Evolutionary conservation across 768 basidiomycete genomes (phyloP).

Genomic region (Cubamyces sp.): DNA sequence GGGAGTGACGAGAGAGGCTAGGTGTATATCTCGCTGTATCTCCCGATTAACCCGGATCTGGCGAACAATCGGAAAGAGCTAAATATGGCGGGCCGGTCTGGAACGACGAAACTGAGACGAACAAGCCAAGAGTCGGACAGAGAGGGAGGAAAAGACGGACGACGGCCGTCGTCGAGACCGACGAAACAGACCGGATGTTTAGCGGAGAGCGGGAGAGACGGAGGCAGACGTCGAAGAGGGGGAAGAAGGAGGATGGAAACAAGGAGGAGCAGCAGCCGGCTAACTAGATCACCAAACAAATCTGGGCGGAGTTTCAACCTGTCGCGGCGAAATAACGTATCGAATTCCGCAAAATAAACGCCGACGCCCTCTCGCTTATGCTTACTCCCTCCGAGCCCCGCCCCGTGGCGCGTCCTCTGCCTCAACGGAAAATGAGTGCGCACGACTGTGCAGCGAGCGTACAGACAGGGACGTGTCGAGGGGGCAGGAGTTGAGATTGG

Average conservation of each 20-base stretch:
- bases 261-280: slow-evolving; percentile 27
- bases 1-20: slow-evolving; percentile 37
- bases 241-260: slow-evolving; percentile 28
- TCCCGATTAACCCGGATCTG: slow-evolving; percentile 72
- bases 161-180: slow-evolving; percentile 10
- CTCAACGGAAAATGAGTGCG: background rate
- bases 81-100: slow-evolving; percentile 16
- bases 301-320: slow-evolving; percentile 33
- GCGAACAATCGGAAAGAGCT: slow-evolving; percentile 23
- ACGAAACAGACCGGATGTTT: slow-evolving; percentile 7
- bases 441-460: background rate
- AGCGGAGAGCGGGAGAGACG: slow-evolving; percentile 4
- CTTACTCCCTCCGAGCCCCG: background rate
- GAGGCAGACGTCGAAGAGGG: slow-evolving; percentile 24
- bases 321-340: slow-evolving; percentile 27
- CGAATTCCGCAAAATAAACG: slow-evolving; percentile 22
- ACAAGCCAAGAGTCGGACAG: background rate
- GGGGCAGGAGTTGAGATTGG: slow-evolving; percentile 14
- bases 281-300: slow-evolving; percentile 31
- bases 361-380: slow-evolving; percentile 7
- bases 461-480: slow-evolving; percentile 10
- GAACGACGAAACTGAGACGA: slow-evolving; percentile 21
- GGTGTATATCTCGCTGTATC: slow-evolving; percentile 56
- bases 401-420: slow-evolving; percentile 1
- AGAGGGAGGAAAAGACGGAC: background rate